Base-by-base conservation (phyloP, 1,139 yeast species). In the Candida tetrigidarum region DNA sequence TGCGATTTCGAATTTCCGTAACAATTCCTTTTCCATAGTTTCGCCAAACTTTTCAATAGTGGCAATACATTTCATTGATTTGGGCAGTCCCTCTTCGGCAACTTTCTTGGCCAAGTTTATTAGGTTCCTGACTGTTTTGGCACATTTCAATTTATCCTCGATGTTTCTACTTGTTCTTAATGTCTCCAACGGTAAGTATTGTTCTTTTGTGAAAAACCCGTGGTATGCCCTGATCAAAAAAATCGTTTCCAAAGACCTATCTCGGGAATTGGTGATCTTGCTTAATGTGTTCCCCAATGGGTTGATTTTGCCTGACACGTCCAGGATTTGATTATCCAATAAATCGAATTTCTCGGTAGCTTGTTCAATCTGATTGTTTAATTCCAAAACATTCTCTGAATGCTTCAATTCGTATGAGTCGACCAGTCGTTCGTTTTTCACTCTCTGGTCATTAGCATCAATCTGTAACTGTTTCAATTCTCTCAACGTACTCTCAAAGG, bases 401-500 rank as follows among this genome's bases (percentile, higher is more conserved):
- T 91, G 96, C 39, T 74, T 74, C 38, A 83, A 60, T 60, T 88
- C 96, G 49, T 76, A 79, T n/a, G 74, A 69, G 8, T 79, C 76
- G 0, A 86, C 91, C 23, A 80, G 81, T 27, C 67, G 69, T 39
- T 79, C 86, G 25, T 83, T 70, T 12, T 65, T 67, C 1, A 63
- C 67, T 50, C 80, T 82, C 46, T 74, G 75, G 10, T 64, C 60
- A 6, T 69, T 62, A 2, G 91, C 82, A 40, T 83, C 83, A 1
- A 72, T 73, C 41, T 76, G 76, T 38, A 91, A 65, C 41, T 74
- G 74, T 55, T 83, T 80, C 50, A 90, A 68, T 58, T 89, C 95
- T 44, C 83, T 75, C 38, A 91, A 69, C 1, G 95, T 90, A 2
- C 93, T 83, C 63, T 92, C 98, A 64, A 93, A 92, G 0, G 97